Conservation (phyloP, 1,139 yeast species). For the Pichia kudriavzevii region DNA sequence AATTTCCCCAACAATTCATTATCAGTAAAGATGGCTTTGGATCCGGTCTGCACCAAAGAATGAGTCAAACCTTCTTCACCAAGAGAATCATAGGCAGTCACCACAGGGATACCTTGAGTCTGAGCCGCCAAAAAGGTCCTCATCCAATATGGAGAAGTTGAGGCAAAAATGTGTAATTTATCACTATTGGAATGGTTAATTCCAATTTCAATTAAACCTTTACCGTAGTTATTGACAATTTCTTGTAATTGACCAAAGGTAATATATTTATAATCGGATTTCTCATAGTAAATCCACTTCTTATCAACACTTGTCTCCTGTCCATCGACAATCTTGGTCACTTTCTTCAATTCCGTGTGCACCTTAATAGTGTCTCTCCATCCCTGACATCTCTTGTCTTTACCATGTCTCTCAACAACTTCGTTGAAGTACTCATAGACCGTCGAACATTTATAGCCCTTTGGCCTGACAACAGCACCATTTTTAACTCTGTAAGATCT, state of each 20-base stretch:
- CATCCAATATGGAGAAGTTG: slow-evolving; percentile 86
- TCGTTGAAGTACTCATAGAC: slow-evolving; percentile 65
- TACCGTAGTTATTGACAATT: slow-evolving; percentile 51
- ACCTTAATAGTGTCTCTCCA: slow-evolving; percentile 71
- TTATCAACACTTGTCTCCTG: slow-evolving; percentile 64
- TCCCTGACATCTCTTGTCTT: slow-evolving; percentile 54
- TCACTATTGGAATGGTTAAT: slow-evolving; percentile 53
- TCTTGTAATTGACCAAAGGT: slow-evolving; percentile 52
- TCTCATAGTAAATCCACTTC: slow-evolving; percentile 81
- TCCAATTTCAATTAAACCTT: slow-evolving; percentile 75
- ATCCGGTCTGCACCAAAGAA: slow-evolving; percentile 74
- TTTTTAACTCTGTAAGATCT: slow-evolving; percentile 59
- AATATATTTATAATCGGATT: slow-evolving; percentile 61
- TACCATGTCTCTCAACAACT: slow-evolving; percentile 51
- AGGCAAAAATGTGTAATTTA: slow-evolving; percentile 75
- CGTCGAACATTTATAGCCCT: slow-evolving; percentile 48
- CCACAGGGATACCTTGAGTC: slow-evolving; percentile 76
- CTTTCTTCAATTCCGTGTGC: slow-evolving; percentile 67
- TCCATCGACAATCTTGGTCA: slow-evolving; percentile 75
- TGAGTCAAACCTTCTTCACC: slow-evolving; percentile 90
- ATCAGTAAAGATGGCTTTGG: slow-evolving; percentile 77
- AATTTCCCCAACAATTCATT: slow-evolving; percentile 61
- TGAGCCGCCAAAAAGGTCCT: slow-evolving; percentile 73
- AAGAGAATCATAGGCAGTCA: slow-evolving; percentile 94
- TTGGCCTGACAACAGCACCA: slow-evolving; percentile 49